These are phyloP conservation scores for Venturia pyrina DNA, from an alignment of 2,329 filamentous ascomycete species.

Conservation along the genomic window DNA sequence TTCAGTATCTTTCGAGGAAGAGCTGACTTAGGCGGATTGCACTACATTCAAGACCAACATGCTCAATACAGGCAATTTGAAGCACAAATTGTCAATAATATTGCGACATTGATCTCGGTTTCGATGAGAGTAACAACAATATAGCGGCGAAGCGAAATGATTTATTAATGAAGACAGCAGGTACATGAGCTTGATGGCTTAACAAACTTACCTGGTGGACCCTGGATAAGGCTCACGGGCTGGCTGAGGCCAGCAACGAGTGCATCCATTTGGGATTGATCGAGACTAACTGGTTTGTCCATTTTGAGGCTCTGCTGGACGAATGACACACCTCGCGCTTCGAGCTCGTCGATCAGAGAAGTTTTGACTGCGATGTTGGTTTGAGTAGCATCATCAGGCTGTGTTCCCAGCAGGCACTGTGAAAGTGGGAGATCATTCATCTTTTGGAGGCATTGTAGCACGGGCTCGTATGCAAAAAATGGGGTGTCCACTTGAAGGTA, in stretches of 20 bases:
- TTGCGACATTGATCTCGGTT: too few species aligned
- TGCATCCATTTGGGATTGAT: conserved; percentile 47
- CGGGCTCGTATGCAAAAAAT: conserved; percentile 59
- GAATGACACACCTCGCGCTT: too few species aligned
- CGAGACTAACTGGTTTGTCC: conserved; percentile 29
- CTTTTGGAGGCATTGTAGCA: conserved; percentile 49
- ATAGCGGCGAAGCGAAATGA: too few species aligned
- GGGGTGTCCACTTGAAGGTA: conserved; percentile 56
- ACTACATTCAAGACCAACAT: too few species aligned
- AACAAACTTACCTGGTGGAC: conserved; percentile 52
- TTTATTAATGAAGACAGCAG: too few species aligned
- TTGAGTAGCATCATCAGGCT: background rate
- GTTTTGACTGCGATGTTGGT: background rate
- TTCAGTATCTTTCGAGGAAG: too few species aligned
- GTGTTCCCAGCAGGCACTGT: background rate
- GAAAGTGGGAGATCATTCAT: conserved; percentile 36
- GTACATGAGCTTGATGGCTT: too few species aligned
- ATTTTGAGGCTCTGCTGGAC: conserved; percentile 18
- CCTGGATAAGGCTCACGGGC: conserved; percentile 55
- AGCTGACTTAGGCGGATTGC: too few species aligned
- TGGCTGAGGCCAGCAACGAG: conserved; percentile 44
- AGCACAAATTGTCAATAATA: too few species aligned
- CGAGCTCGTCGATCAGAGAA: too few species aligned
- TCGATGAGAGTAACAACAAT: too few species aligned
- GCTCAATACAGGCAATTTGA: too few species aligned